Conservation (phyloP, 768 basidiomycete genomes). For the Trametes cubensis region DNA sequence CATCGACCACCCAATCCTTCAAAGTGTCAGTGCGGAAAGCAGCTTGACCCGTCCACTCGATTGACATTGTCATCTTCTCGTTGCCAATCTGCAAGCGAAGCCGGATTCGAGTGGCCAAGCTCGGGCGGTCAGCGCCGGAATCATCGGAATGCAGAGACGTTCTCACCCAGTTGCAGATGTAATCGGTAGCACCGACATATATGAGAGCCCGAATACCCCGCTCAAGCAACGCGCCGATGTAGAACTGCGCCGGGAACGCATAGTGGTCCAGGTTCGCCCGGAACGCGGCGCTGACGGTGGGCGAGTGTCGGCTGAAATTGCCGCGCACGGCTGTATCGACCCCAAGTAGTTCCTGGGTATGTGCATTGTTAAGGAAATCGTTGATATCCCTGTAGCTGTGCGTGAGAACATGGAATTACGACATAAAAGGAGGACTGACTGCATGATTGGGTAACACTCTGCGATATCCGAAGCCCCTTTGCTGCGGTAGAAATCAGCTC, state of each 20-base stretch:
- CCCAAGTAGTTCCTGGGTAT: conserved; percentile 58
- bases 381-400: conserved; percentile 49
- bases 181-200: conserved; percentile 59
- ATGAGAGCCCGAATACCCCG: conserved; percentile 54
- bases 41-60: conserved; percentile 62
- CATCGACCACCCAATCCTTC: conserved; percentile 58
- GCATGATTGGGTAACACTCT: conserved; percentile 62
- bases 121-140: neutral
- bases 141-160: neutral
- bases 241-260: conserved; percentile 36
- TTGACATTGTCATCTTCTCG: conserved; percentile 56
- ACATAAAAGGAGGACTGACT: conserved; percentile 30
- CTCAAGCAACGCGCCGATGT: conserved; percentile 57
- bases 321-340: conserved; percentile 51
- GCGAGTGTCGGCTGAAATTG: conserved; percentile 46
- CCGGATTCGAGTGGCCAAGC: neutral
- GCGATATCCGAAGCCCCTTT: conserved; percentile 48
- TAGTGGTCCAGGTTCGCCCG: conserved; percentile 42
- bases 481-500: conserved; percentile 2
- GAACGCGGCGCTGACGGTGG: conserved; percentile 54
- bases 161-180: conserved; percentile 56
- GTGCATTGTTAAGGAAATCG: conserved; percentile 62
- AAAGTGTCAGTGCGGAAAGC: conserved; percentile 48
- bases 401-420: neutral
- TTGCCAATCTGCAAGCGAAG: conserved; percentile 48